phyloP scores from a whole-genome alignment of 305 asterid genomes.

The Fraxinus baroniana region DNA sequence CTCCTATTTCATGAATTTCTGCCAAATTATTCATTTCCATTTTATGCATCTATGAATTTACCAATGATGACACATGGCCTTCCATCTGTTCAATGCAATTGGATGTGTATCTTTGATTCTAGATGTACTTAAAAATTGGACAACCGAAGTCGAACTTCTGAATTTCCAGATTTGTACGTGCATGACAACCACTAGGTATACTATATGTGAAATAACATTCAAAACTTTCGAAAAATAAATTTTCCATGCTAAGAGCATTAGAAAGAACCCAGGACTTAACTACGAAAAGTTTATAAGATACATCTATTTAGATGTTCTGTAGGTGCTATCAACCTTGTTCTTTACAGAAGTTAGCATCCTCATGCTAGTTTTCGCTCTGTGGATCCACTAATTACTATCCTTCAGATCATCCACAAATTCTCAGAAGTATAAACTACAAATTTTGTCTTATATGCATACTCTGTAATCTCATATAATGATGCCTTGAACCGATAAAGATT shows the following conservation, averaged over 20 bases:
- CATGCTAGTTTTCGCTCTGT: too few species aligned
- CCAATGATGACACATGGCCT: background rate
- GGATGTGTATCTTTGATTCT: background rate
- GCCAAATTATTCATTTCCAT: background rate
- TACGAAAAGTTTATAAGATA: background rate
- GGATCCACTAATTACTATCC: too few species aligned
- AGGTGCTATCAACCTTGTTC: constrained; percentile 12
- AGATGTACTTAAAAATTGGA: background rate
- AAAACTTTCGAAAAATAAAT: background rate
- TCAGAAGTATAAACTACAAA: too few species aligned
- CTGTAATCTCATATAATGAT: too few species aligned
- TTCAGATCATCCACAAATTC: too few species aligned
- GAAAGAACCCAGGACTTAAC: background rate
- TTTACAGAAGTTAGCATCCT: background rate
- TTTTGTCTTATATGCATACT: too few species aligned
- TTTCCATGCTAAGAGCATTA: background rate
- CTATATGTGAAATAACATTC: background rate
- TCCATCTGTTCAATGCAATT: background rate
- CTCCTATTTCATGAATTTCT: background rate
- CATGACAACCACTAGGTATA: background rate
- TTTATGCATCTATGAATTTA: background rate
- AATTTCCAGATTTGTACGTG: constrained; percentile 11
- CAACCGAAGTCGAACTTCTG: background rate
- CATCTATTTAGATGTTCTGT: background rate
- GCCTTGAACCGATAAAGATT: too few species aligned